phyloP scores from a whole-genome alignment of 495 filamentous ascomycete genomes.

The Annulohypoxylon moriforme region DNA sequence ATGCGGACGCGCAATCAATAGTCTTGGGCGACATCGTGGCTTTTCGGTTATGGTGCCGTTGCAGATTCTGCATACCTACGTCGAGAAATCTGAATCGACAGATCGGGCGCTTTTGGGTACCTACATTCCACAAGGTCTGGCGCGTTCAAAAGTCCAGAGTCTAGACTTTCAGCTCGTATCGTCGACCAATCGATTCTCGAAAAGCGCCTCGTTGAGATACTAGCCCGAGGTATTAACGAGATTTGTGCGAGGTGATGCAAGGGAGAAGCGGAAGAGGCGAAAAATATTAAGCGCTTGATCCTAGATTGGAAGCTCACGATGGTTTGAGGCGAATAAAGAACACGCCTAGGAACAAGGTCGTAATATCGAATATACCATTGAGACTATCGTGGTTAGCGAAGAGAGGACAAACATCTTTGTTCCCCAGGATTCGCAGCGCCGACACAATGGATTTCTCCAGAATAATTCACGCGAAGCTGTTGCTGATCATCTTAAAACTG shows the following conservation, averaged over 20 bases:
- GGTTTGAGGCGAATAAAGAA: neutral
- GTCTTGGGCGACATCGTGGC: neutral
- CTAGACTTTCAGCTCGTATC: slow-evolving; percentile 22
- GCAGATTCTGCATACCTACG: too few species aligned
- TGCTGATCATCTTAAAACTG: slow-evolving; percentile 11
- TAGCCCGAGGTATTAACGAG: slow-evolving; percentile 3
- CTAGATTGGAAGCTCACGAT: neutral
- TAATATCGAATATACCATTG: neutral
- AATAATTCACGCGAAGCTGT: slow-evolving; percentile 4
- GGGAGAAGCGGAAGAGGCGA: slow-evolving; percentile 13
- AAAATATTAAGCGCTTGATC: neutral
- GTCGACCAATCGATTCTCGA: slow-evolving; percentile 3
- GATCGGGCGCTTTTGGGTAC: neutral
- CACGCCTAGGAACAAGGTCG: neutral
- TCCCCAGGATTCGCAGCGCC: slow-evolving; percentile 11
- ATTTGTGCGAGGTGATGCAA: slow-evolving; percentile 4
- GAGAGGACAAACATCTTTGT: slow-evolving; percentile 16
- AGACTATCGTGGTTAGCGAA: slow-evolving; percentile 6
- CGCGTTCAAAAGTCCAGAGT: slow-evolving; percentile 8
- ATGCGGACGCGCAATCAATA: neutral
- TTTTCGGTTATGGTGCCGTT: neutral
- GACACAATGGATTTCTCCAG: slow-evolving; percentile 20
- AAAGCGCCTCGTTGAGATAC: neutral
- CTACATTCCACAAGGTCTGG: neutral
- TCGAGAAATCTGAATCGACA: neutral